Evolutionary conservation across 2,329 filamentous ascomycete species (phyloP), one percentile per base, ranked within the genome.

Genomic region (Colletotrichum sp.): DNA sequence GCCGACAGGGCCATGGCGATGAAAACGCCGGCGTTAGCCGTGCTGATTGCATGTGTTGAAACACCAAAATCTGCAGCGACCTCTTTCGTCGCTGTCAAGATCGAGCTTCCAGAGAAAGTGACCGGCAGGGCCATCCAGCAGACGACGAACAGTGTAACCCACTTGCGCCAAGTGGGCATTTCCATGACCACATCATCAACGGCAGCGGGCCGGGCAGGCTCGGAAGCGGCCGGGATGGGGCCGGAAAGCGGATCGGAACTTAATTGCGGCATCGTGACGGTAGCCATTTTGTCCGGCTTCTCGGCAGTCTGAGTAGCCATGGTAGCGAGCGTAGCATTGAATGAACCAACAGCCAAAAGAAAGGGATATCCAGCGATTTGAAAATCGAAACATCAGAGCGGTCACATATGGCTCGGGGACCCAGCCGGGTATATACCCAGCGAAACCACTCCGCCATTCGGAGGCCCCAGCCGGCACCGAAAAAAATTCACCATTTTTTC

Each of bases 11-110:
- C 94, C 94, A 96, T 96, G 79, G 93, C 92, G 6, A 93, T 83
- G 86, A 95, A 89, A 79, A 95, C 95, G n/a, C 93, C 84, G 0
- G 94, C 94, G 84, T 96, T 96, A 81, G 90, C 93, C 60, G 94
- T 84, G 81, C 95, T 95, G 82, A 96, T 92, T 72, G 95, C 89
- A 8, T 90, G 90, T 5, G 92, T 93, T 0, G 90, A 93, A 0
- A 93, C 95, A 52, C 87, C 77, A 81, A 91, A 95, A 9, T 91
- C 92, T 7, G 81, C 83, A 3, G 94, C 93, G 8, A 96, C 92
- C 82, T 96, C 94, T 3, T 94, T 94, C 2, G 94, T 91, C 4
- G 94, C 95, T 2, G 94, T 89, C 18, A 96, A 84, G 16, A 96
- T 92, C 2, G 93, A 93, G 0, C 94, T 96, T 34, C 92, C 94